Conservation (phyloP, 257 asterid species). For the Echium plantagineum region DNA sequence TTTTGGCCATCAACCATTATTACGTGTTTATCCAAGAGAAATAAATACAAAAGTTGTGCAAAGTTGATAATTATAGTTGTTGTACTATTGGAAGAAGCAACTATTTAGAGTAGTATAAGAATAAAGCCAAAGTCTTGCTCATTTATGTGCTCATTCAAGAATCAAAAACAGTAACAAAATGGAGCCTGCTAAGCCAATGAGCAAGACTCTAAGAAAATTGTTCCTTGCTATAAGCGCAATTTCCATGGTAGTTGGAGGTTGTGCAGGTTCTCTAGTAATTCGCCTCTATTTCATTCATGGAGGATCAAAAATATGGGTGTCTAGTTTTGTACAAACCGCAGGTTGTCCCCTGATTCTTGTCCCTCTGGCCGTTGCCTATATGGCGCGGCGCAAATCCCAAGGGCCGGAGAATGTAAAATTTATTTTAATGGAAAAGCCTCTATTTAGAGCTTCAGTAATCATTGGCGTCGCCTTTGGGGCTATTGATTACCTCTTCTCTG, state of each 20-base stretch:
- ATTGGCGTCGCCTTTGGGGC: slow-evolving; percentile 16
- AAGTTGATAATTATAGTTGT: no score
- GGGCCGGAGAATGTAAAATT: neutral
- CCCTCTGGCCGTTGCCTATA: no score
- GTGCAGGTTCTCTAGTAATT: slow-evolving; percentile 17
- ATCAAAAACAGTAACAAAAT: no score
- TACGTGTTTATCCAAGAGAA: no score
- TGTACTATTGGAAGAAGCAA: no score
- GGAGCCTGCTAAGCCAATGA: slow-evolving; percentile 1
- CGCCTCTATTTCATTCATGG: slow-evolving; percentile 23
- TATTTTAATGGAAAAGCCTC: slow-evolving; percentile 6
- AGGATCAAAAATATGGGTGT: slow-evolving; percentile 13
- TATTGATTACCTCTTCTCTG: slow-evolving; percentile 6
- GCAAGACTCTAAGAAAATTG: neutral
- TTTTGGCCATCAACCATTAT: no score
- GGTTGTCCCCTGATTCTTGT: slow-evolving; percentile 15
- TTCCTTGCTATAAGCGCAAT: slow-evolving; percentile 2
- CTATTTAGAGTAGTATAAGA: no score
- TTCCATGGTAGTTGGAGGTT: slow-evolving; percentile 2
- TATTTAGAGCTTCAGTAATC: neutral
- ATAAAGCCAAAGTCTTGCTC: no score
- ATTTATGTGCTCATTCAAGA: no score
- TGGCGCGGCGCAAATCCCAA: no score
- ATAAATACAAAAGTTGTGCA: no score
- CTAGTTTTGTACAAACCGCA: slow-evolving; percentile 9